Base-by-base conservation (phyloP, 768 basidiomycete genomes). In the Pulveroboletus sp. region DNA sequence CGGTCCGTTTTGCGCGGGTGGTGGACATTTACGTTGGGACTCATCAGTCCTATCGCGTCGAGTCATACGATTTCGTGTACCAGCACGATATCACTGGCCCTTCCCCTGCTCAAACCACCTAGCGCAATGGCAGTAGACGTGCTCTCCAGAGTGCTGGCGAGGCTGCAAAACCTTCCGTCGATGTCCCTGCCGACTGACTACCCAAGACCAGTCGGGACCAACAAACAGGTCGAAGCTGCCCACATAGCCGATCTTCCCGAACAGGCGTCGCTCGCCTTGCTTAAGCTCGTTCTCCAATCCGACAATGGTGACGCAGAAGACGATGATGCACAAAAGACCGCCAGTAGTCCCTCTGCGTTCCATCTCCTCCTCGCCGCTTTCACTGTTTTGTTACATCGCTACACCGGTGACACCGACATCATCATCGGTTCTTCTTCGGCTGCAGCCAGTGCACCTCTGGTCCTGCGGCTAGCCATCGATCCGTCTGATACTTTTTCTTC, bases 181-280 rank as follows among this genome's bases (percentile, higher is more conserved):
- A 85, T 98, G 57, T 90, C 91, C 7, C 73, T 99, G 30, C 95
- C 96, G 0, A 95, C 95, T 0, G 96, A 98, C 69, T 99, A 96
- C 66, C 94, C 95, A 3, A 76, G 94, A 48, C 85, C 89, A 27
- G 74, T 83, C 6, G 83, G 79, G 15, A 71, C 80, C 15, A 79
- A 82, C 68, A 87, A 82, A 59, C 74, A 93, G 17, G 85, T 99
- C 63, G 95, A 97, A 61, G 86, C 93, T 10, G 85, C 80, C 6
- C 82, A 93, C 63, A 60, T 77, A 10, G 75, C 85, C 38, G 75
- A 85, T 52, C 79, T 97, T 43, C 80, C 89, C 35, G 77, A 83
- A 50, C 81, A 84, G 57, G 81, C 89, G 9, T 85, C 85, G 1
- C 74, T 83, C n/a, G 79, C 85, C 60, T 75, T 95, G 39, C 77